Percentiles rank a stretch among this genome's conserved stretches.
Evolutionary conservation across 768 basidiomycete genomes (phyloP).

Genomic region (Amanita thiersii): DNA sequence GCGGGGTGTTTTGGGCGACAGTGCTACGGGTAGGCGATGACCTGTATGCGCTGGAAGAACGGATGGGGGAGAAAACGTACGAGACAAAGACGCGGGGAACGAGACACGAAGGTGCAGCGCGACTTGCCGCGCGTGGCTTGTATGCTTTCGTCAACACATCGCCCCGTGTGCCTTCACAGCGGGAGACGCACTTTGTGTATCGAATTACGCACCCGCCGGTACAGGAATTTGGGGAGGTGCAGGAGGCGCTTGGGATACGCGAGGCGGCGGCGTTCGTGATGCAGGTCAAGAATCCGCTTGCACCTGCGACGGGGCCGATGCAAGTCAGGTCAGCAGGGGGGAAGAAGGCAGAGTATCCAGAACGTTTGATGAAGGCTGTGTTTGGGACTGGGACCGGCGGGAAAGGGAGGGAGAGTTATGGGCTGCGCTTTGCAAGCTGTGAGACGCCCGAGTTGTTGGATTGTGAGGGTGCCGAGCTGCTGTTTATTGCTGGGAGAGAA

Average conservation of each 20-base stretch:
- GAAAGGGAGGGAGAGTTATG: slow-evolving; percentile 36
- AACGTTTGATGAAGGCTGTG: slow-evolving; percentile 35
- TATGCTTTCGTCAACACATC: slow-evolving; percentile 52
- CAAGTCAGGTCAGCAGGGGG: slow-evolving; percentile 16
- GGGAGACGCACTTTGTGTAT: slow-evolving; percentile 50
- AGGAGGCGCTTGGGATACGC: slow-evolving; percentile 45
- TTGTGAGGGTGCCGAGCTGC: slow-evolving; percentile 42
- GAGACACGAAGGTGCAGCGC: slow-evolving; percentile 41
- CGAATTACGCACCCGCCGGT: slow-evolving; percentile 45
- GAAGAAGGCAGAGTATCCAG: slow-evolving; percentile 37
- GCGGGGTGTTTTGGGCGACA: slow-evolving; percentile 45
- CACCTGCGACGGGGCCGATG: slow-evolving; percentile 27
- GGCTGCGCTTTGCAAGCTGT: slow-evolving; percentile 43
- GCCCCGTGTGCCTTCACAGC: slow-evolving; percentile 31
- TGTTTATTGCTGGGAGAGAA: slow-evolving; percentile 44
- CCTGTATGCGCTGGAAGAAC: slow-evolving; percentile 35
- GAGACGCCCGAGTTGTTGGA: slow-evolving; percentile 45
- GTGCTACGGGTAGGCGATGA: slow-evolving; percentile 45
- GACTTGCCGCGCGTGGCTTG: slow-evolving; percentile 48
- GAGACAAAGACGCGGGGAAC: slow-evolving; percentile 59
- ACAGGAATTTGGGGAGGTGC: slow-evolving; percentile 41
- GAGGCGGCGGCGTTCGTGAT: slow-evolving; percentile 45
- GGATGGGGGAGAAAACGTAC: slow-evolving; percentile 42
- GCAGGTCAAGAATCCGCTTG: slow-evolving; percentile 56
- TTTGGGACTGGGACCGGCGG: slow-evolving; percentile 28